Evolutionary conservation across 306 rosid genomes (phyloP).

Genomic region (Begonia fuchsioides): DNA sequence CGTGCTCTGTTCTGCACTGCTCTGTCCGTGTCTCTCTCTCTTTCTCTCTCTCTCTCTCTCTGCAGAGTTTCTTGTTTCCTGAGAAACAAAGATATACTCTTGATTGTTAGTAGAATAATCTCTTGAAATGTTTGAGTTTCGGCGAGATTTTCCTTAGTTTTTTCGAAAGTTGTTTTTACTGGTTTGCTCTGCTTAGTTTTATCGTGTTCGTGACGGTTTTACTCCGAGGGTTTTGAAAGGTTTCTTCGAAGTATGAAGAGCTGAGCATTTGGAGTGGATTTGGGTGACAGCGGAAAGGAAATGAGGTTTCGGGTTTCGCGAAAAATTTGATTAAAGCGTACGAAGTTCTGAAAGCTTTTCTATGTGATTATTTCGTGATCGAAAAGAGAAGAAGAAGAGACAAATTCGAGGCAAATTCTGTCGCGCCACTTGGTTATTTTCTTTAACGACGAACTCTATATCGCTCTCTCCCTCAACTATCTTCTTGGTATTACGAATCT

Average conservation of each 20-base stretch:
- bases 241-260: too few relatives aligned
- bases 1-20: background rate
- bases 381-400: too few relatives aligned
- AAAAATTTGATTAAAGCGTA: too few relatives aligned
- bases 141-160: background rate
- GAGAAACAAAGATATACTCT: background rate
- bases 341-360: too few relatives aligned
- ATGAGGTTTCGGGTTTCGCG: background rate
- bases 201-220: too few relatives aligned
- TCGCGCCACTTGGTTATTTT: too few relatives aligned
- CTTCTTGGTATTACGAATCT: background rate
- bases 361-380: too few relatives aligned
- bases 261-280: background rate
- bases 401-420: too few relatives aligned
- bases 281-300: conserved; percentile 4
- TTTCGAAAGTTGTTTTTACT: background rate
- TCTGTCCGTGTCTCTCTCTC: background rate
- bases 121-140: background rate
- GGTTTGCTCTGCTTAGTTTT: too few relatives aligned
- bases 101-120: background rate
- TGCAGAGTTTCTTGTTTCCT: background rate
- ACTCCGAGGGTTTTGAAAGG: too few relatives aligned
- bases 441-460: background rate
- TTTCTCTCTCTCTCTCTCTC: background rate
- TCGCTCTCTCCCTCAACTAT: background rate